A percentile compares a stretch with the other conserved stretches of the same genome.
These are phyloP conservation scores for Pseudogymnoascus verrucosus DNA, from an alignment of 2,329 filamentous ascomycete genomes.

Conservation along the genomic window DNA sequence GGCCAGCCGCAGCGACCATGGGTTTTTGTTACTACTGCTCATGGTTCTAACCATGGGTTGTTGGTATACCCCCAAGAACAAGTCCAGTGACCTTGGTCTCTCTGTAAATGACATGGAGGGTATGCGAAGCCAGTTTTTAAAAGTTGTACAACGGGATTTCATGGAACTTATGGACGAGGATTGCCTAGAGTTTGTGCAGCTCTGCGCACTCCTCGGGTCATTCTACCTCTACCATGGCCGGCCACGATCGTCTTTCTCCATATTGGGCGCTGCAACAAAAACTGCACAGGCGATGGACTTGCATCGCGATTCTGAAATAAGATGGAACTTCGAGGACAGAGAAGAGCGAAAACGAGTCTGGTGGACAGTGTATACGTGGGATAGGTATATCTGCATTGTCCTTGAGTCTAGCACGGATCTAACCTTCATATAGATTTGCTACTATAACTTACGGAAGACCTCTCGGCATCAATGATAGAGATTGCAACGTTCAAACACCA, in stretches of 20 bases:
- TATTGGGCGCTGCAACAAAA: slow-evolving; percentile 15
- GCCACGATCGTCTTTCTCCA: slow-evolving; percentile 30
- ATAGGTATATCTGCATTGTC: slow-evolving; percentile 12
- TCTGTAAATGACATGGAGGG: slow-evolving; percentile 16
- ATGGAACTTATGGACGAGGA: slow-evolving; percentile 35
- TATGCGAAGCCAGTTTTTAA: slow-evolving; percentile 10
- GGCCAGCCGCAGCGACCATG: slow-evolving; percentile 28
- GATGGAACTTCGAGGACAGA: slow-evolving; percentile 11
- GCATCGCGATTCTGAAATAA: slow-evolving; percentile 13
- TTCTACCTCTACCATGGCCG: slow-evolving; percentile 36
- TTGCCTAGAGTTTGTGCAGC: slow-evolving; percentile 31
- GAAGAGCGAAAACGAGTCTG: slow-evolving; percentile 15
- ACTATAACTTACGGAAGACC: slow-evolving; percentile 33
- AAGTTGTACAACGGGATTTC: slow-evolving; percentile 28
- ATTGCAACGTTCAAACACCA: slow-evolving; percentile 31
- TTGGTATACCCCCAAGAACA: slow-evolving; percentile 30
- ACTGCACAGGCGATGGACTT: slow-evolving; percentile 16
- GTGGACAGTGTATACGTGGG: slow-evolving; percentile 18
- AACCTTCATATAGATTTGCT: slow-evolving; percentile 25
- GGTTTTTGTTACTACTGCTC: slow-evolving; percentile 31
- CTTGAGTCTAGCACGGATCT: neutral
- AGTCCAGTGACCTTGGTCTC: slow-evolving; percentile 7
- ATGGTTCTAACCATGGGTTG: slow-evolving; percentile 32
- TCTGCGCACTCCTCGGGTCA: slow-evolving; percentile 33
- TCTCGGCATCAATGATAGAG: slow-evolving; percentile 35